These are phyloP conservation scores for Fusarium denticulatum DNA, from an alignment of 2,329 filamentous ascomycete genomes.

Conservation along the genomic window DNA sequence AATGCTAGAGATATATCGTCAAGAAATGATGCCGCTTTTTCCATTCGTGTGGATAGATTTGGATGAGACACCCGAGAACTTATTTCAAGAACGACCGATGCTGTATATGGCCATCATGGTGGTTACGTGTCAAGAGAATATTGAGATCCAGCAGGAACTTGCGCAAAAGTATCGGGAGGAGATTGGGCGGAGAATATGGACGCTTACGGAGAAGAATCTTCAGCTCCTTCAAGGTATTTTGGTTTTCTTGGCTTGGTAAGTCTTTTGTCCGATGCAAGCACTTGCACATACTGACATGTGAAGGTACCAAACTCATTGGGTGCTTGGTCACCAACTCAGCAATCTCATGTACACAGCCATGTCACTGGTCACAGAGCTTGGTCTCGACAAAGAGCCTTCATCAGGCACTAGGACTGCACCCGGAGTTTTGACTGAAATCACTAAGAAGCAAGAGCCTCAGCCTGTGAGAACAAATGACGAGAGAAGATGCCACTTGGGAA, in stretches of 20 bases:
- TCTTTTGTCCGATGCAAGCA: fast-evolving
- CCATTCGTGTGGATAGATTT: conserved; percentile 5
- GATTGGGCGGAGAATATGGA: conserved; percentile 7
- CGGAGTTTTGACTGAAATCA: not conserved
- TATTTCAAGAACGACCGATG: not conserved
- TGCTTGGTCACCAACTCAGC: conserved; percentile 3
- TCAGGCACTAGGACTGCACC: not conserved
- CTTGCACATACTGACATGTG: not conserved
- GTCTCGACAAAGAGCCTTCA: not conserved
- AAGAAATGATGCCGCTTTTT: conserved; percentile 16
- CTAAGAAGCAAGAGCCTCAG: not conserved
- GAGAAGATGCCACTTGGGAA: conserved; percentile 9
- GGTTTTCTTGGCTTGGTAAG: conserved; percentile 15
- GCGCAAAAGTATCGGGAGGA: conserved; percentile 14
- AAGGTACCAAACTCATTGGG: conserved; percentile 15
- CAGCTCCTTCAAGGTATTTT: not conserved
- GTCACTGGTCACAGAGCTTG: conserved; percentile 8
- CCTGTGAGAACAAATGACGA: not conserved
- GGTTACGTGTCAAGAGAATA: conserved; percentile 7
- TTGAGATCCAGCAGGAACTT: not conserved
- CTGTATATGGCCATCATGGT: conserved; percentile 24
- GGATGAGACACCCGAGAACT: not conserved
- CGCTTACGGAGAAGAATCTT: conserved; percentile 2
- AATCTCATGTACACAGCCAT: conserved; percentile 19
- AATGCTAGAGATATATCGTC: conserved; percentile 1